Evolutionary conservation across 768 basidiomycete species (phyloP).

Genomic region (Xerocomus spinulosus): DNA sequence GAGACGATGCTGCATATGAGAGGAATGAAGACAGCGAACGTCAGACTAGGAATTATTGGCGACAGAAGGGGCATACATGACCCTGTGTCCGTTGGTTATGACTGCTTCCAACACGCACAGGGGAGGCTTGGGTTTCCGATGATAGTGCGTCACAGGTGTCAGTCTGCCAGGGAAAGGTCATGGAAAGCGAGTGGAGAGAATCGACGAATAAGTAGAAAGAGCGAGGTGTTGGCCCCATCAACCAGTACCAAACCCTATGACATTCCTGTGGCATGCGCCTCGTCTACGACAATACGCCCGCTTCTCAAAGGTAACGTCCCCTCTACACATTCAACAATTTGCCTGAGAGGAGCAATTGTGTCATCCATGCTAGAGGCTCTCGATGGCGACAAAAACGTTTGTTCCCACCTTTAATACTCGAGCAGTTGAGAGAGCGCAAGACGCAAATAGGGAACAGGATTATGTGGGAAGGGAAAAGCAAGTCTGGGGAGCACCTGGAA

Average conservation of each 20-base stretch:
- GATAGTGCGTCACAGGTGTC: not conserved
- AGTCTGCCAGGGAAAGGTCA: slow-evolving; percentile 4
- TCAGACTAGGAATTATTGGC: slow-evolving; percentile 85
- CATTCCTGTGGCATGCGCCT: slow-evolving; percentile 90
- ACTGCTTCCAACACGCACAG: not conserved
- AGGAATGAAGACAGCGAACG: slow-evolving; percentile 74
- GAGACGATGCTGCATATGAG: slow-evolving; percentile 6
- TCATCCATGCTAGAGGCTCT: slow-evolving; percentile 97
- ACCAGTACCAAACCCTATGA: not conserved
- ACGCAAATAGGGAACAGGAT: slow-evolving; percentile 52
- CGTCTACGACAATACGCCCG: slow-evolving; percentile 79
- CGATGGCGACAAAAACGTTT: slow-evolving; percentile 77
- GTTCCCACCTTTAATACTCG: slow-evolving; percentile 33
- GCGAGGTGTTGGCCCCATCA: slow-evolving; percentile 26
- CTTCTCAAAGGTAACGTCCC: slow-evolving; percentile 56
- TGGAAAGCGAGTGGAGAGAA: slow-evolving; percentile 22
- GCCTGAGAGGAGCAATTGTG: slow-evolving; percentile 70
- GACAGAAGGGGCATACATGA: slow-evolving; percentile 33
- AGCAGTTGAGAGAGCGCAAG: slow-evolving; percentile 40
- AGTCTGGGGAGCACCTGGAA: slow-evolving; percentile 37
- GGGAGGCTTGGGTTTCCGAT: not conserved
- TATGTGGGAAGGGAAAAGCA: slow-evolving; percentile 64
- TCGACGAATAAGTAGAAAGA: slow-evolving; percentile 31
- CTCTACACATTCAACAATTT: slow-evolving; percentile 62
- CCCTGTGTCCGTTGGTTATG: not conserved